Base-by-base conservation (phyloP, 805 yeast genomes). In the Candida sanyiensis region DNA sequence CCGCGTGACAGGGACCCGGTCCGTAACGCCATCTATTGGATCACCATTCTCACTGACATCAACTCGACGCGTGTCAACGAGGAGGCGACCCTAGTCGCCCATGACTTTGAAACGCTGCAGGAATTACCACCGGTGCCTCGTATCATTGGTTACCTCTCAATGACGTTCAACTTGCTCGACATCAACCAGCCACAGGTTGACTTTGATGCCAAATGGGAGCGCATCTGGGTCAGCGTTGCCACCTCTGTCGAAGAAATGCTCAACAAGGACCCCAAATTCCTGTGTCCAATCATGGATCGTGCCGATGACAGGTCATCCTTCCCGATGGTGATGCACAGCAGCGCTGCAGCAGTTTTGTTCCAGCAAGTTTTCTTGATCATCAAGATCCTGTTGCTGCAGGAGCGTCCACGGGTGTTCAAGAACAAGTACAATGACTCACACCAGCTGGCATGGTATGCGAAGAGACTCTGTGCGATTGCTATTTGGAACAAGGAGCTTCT, bases 201-300 rank as follows among this genome's bases (percentile, higher is more conserved):
- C 15, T 67, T 61, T 43, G 63, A 62, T 30, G 36, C 43, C 5
- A 56, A 54, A 24, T 67, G 73, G 72, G 56, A 55, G 36, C 38
- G 38, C 6, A 34, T 66, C 1, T 67, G 71, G 71, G 44, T 59
- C n/a, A 59, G 57, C 37, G 11, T 37, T n/a, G 24, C 13, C 6
- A 16, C 15, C n/a, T 38, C 17, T 8, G 20, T 21, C 8, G 32
- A 33, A 12, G 24, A 33, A 22, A 7, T 21, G 10, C 34, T 33
- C 7, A 10, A 15, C 7, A 22, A 22, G 17, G 33, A 18, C 6
- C 18, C 27, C 6, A 12, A 59, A 61, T 6, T 39, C 58, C 20
- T 32, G 15, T 37, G 32, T 12, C 37, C 39, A 10, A n/a, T 33
- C 5, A 36, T 40, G 33, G 38, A 36, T 18, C 35, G 54, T n/a